Conservation (phyloP, 768 basidiomycete genomes). For the Vishniacozyma victoriae region DNA sequence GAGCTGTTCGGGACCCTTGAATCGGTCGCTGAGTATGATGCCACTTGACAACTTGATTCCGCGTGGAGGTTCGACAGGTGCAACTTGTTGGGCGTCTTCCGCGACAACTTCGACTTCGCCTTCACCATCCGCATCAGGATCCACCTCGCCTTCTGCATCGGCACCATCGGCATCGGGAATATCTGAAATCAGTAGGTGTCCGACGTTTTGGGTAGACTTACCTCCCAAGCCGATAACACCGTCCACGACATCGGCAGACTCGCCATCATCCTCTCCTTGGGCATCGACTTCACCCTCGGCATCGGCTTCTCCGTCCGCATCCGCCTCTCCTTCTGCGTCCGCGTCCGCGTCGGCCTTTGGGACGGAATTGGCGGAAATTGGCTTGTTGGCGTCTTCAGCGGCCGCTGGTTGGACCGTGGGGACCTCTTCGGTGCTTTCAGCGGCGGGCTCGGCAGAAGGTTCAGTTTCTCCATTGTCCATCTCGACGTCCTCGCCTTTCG, state of each 20-base stretch:
- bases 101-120: neutral
- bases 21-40: slow-evolving; percentile 28
- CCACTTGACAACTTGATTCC: slow-evolving; percentile 26
- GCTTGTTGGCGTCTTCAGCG: neutral
- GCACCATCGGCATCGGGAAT: slow-evolving; percentile 11
- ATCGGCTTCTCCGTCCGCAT: slow-evolving; percentile 48
- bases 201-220: slow-evolving; percentile 1
- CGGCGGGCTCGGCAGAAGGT: slow-evolving; percentile 48
- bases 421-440: slow-evolving; percentile 15
- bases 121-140: slow-evolving; percentile 7
- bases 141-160: slow-evolving; percentile 12
- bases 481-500: slow-evolving; percentile 49
- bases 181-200: slow-evolving; percentile 9
- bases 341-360: slow-evolving; percentile 13
- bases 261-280: slow-evolving; percentile 36
- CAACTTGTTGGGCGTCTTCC: neutral
- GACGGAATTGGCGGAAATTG: slow-evolving; percentile 9
- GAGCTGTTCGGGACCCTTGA: slow-evolving; percentile 25
- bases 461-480: slow-evolving; percentile 23
- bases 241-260: slow-evolving; percentile 17
- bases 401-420: neutral
- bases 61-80: slow-evolving; percentile 8
- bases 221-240: slow-evolving; percentile 30
- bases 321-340: slow-evolving; percentile 40
- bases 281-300: slow-evolving; percentile 42